phyloP scores from a whole-genome alignment of 352 stramenopile genomes.

The Elongisporangium prolatum region DNA sequence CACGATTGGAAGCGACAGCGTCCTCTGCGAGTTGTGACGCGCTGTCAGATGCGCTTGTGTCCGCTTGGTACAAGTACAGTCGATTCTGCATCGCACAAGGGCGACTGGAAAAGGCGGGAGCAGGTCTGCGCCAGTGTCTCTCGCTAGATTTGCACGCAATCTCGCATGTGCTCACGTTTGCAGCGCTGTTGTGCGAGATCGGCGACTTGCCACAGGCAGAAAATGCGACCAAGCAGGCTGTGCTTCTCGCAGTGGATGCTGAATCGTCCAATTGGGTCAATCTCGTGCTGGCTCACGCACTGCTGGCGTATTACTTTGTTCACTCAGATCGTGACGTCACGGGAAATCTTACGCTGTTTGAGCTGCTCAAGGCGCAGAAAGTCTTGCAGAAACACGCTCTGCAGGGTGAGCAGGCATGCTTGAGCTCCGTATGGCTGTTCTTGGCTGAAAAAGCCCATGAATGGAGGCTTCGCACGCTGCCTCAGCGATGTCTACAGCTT shows the following conservation, averaged over 20 bases:
- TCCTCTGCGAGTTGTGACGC: slow-evolving; percentile 5
- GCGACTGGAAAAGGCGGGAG: slow-evolving; percentile 49
- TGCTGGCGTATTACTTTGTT: slow-evolving; percentile 59
- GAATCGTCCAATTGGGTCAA: slow-evolving; percentile 9
- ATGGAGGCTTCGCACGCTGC: slow-evolving; percentile 32
- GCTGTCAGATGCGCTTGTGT: slow-evolving; percentile 12
- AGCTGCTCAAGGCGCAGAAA: slow-evolving; percentile 57
- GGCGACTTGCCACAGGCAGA: slow-evolving; percentile 40
- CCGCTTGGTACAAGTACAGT: slow-evolving; percentile 64
- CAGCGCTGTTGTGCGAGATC: slow-evolving; percentile 57
- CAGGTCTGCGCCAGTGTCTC: slow-evolving; percentile 55
- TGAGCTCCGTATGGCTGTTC: slow-evolving; percentile 58
- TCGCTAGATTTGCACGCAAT: slow-evolving; percentile 35
- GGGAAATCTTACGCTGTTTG: slow-evolving; percentile 58
- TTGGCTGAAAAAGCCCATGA: slow-evolving; percentile 42
- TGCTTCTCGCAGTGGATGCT: slow-evolving; percentile 18
- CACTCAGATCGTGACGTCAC: slow-evolving; percentile 38
- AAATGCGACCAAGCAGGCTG: slow-evolving; percentile 33
- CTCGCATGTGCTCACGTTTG: slow-evolving; percentile 39
- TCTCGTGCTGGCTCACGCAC: slow-evolving; percentile 40
- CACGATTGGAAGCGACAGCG: slow-evolving; percentile 5
- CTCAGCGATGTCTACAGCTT: slow-evolving; percentile 29
- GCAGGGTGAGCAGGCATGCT: slow-evolving; percentile 13
- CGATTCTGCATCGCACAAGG: slow-evolving; percentile 43
- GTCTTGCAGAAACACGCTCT: slow-evolving; percentile 14